Evolutionary conservation across 164 flowering plant species (phyloP).

Genomic region (Nymphaea thermarum): DNA sequence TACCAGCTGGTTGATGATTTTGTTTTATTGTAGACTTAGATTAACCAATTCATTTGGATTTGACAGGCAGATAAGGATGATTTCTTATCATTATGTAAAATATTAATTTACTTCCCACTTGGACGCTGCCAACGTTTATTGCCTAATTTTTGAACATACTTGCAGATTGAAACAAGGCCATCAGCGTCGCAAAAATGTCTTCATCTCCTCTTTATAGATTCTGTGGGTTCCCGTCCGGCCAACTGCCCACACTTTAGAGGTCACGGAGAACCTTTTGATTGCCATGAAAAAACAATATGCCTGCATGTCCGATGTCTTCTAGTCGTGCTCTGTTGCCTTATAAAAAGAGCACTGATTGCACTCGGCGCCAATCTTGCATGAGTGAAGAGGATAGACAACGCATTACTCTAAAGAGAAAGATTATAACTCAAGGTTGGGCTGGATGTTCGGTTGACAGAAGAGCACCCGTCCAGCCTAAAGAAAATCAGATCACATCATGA

Average conservation of each 20-base stretch:
- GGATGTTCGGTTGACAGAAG: background rate
- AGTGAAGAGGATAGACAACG: background rate
- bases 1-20: no score
- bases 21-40: no score
- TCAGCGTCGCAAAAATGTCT: background rate
- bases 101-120: no score
- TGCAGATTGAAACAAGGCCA: background rate
- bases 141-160: no score
- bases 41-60: no score
- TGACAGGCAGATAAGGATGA: no score
- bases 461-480: background rate
- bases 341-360: background rate
- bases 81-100: no score
- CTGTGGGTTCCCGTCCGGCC: background rate
- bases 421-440: background rate
- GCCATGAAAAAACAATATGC: background rate
- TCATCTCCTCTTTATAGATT: background rate
- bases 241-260: background rate
- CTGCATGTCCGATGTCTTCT: background rate
- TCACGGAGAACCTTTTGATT: background rate
- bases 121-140: no score
- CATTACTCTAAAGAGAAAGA: background rate
- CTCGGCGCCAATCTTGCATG: background rate
- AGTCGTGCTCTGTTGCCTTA: background rate
- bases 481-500: background rate